phyloP scores from a whole-genome alignment of 345 rosid genomes.

The Hibiscus mutabilis region DNA sequence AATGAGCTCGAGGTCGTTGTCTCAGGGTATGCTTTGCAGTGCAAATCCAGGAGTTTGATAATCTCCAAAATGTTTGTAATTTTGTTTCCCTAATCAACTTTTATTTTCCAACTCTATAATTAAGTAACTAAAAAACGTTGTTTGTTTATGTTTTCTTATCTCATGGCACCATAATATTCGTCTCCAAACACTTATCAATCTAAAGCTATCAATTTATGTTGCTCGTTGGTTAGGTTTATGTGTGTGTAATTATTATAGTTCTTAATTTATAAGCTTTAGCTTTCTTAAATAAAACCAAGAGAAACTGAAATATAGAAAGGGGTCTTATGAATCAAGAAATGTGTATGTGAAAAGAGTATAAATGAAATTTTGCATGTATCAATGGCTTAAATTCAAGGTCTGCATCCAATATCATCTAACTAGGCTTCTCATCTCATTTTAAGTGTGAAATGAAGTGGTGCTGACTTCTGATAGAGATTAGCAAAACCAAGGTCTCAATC shows the following conservation, averaged over 20 bases:
- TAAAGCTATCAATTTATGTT: background rate
- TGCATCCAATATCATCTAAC: too few species aligned
- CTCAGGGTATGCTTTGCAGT: slow-evolving; percentile 98
- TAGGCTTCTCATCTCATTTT: too few species aligned
- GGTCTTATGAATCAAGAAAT: background rate
- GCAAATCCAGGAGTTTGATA: slow-evolving; percentile 94
- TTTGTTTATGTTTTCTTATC: background rate
- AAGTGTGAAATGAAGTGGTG: background rate
- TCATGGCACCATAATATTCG: background rate
- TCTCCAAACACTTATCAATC: background rate
- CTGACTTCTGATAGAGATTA: background rate
- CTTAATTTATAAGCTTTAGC: background rate
- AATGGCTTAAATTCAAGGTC: background rate
- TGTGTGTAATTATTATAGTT: background rate
- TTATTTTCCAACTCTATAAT: slow-evolving; percentile 17
- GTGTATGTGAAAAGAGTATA: background rate
- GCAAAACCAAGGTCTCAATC: background rate
- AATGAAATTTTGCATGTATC: background rate
- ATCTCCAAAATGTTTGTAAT: slow-evolving; percentile 44
- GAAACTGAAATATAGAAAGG: background rate
- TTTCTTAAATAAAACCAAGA: background rate
- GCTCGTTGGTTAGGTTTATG: background rate
- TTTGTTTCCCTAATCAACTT: slow-evolving; percentile 25
- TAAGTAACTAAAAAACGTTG: background rate
- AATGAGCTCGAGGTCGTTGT: slow-evolving; percentile 68